Conservation (phyloP, 768 basidiomycete genomes). For the Hericium erinaceus region DNA sequence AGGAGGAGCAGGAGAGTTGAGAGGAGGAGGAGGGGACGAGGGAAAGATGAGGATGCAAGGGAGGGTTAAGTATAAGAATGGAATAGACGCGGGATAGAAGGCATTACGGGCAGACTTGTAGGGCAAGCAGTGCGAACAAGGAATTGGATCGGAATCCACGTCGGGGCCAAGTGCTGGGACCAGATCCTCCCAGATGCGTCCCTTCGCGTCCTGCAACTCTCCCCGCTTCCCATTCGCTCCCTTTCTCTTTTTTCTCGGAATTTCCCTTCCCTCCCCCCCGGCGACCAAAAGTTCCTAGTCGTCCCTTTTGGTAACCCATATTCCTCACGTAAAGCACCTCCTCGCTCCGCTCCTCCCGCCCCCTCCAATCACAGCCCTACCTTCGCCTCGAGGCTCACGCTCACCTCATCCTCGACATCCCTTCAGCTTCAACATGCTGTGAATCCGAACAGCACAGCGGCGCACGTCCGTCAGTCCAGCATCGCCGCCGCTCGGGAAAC, state of each 20-base stretch:
- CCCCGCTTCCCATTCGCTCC: conserved; percentile 1
- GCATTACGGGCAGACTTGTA: conserved; percentile 4
- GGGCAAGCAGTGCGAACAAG: conserved; percentile 9
- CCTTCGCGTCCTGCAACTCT: neutral
- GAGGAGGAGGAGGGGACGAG: conserved; percentile 1
- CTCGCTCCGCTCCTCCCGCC: neutral
- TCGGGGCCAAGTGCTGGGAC: neutral
- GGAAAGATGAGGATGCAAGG: neutral
- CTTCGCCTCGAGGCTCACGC: no score
- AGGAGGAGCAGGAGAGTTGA: conserved; percentile 1
- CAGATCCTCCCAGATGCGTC: neutral
- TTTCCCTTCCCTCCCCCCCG: neutral
- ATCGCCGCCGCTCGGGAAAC: no score
- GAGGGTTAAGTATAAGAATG: conserved; percentile 5
- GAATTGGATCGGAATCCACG: conserved; percentile 6
- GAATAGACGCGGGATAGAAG: neutral
- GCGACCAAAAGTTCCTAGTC: neutral
- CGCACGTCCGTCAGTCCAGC: no score
- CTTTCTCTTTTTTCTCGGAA: neutral
- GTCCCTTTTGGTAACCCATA: neutral
- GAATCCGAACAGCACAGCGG: no score
- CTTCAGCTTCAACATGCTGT: no score
- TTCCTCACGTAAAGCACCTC: neutral
- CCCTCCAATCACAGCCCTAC: neutral
- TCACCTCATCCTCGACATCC: no score